phyloP scores from a whole-genome alignment of 2,329 filamentous ascomycete genomes.

The Fragosphaeria purpurea region DNA sequence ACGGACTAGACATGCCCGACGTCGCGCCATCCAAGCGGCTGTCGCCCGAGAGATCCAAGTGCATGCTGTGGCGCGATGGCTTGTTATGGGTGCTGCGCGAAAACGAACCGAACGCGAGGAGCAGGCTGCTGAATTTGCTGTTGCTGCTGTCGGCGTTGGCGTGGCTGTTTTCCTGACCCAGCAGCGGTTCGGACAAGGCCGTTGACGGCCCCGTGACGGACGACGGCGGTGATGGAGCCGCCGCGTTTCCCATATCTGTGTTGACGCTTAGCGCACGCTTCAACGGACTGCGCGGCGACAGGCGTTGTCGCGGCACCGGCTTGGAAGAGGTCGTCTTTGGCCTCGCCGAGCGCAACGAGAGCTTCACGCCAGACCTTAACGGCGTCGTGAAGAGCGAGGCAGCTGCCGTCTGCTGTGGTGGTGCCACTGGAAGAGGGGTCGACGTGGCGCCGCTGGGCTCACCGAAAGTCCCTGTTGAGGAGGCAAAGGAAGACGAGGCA shows the following conservation, averaged over 20 bases:
- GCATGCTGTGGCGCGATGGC: slow-evolving; percentile 42
- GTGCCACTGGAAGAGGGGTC: slow-evolving; percentile 1
- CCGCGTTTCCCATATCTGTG: slow-evolving; percentile 60
- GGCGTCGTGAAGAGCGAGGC: slow-evolving; percentile 48
- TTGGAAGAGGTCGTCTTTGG: slow-evolving; percentile 45
- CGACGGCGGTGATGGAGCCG: slow-evolving; percentile 39
- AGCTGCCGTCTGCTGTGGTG: slow-evolving; percentile 12
- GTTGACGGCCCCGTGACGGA: slow-evolving; percentile 23
- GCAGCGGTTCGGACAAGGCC: slow-evolving; percentile 9
- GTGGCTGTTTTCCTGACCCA: slow-evolving; percentile 31
- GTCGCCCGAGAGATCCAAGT: slow-evolving; percentile 47
- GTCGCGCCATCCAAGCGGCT: slow-evolving; percentile 33
- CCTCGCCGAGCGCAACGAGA: slow-evolving; percentile 54
- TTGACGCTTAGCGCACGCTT: slow-evolving; percentile 66
- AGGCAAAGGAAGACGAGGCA: slow-evolving; percentile 5
- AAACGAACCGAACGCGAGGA: slow-evolving; percentile 28
- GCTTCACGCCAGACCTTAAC: slow-evolving; percentile 55
- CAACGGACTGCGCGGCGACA: slow-evolving; percentile 70
- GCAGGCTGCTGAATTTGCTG: slow-evolving; percentile 17
- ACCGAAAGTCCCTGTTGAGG: slow-evolving; percentile 7
- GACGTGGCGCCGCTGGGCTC: slow-evolving; percentile 4
- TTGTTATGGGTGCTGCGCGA: slow-evolving; percentile 38
- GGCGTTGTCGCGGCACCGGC: slow-evolving; percentile 51
- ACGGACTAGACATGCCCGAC: slow-evolving; percentile 61
- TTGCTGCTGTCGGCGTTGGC: slow-evolving; percentile 18